Base-by-base conservation (phyloP, 2,329 filamentous ascomycete species). In the Mycosphaerella sp. region DNA sequence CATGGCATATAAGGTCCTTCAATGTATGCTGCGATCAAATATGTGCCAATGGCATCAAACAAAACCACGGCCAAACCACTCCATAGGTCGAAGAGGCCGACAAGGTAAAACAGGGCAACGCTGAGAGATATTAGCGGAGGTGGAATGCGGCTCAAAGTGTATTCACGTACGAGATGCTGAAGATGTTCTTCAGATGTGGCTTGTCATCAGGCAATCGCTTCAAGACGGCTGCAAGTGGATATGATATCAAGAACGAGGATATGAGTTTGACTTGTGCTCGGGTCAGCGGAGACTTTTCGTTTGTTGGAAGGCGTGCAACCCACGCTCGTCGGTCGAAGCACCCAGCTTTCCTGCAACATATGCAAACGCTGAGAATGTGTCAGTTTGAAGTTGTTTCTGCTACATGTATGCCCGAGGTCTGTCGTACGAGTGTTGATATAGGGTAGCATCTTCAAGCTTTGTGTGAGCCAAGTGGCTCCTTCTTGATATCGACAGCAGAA, bases 1-100 rank as follows among this genome's bases (percentile, higher is more conserved):
- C 93, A 98, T 73, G 93, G 93, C 93, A 98, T 98, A 67, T 91
- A 87, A 0, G 89, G 88, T 16, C 89, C 90, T 59, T 89, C 80
- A 40, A 97, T 75, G 67, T 84, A 90, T 59, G 85, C 82, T 46
- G 91, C 86, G 61, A 98, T 93, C 57, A 79, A 75, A 66, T 96
- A 98, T 44, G 87, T 81, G 44, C 82, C 90, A 14, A 78, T 80
- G 0, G 91, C 82, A 66, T 87, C 89, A 66, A 95, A 83, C 52
- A 86, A 68, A 35, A 98, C 73, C 2, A 90, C 95, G 35, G 80
- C 79, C 12, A 94, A 71, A 50, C 93, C 94, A 69, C 73, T 76
- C 90, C 91, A 97, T 42, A 98, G 79, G 65, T 95, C 87, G 70
- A 95, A 98, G 3, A 98, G 79, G 27, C 93, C 93, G 50, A 98